Evolutionary conservation across 345 rosid genomes (phyloP).

Genomic region (Ceriops tagal): DNA sequence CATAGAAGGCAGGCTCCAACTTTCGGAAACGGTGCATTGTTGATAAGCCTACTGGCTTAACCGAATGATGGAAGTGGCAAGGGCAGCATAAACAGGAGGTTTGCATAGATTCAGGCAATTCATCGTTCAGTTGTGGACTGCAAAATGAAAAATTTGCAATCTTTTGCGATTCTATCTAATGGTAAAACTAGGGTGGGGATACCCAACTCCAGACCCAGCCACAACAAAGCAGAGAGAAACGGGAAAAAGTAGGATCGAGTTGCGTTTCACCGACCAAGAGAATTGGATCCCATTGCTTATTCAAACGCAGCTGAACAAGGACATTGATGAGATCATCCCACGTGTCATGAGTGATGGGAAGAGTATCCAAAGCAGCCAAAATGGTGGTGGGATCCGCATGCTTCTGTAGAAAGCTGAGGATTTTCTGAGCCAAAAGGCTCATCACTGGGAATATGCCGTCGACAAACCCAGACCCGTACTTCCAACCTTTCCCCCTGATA

Average conservation of each 20-base stretch:
- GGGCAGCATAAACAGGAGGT: background rate
- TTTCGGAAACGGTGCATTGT: too few species aligned
- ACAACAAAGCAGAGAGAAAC: background rate
- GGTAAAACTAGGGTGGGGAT: background rate
- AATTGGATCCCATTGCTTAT: slow-evolving; percentile 71
- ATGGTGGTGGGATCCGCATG: slow-evolving; percentile 45
- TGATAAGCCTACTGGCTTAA: too few species aligned
- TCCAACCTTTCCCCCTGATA: slow-evolving; percentile 89
- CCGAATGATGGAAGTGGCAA: background rate
- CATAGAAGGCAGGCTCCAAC: background rate
- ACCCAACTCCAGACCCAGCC: background rate
- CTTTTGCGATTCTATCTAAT: too few species aligned
- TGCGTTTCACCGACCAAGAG: slow-evolving; percentile 41
- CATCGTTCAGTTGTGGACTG: too few species aligned
- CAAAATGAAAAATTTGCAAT: too few species aligned
- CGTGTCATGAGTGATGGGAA: slow-evolving; percentile 60
- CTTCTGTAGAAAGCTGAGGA: slow-evolving; percentile 47
- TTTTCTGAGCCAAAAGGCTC: slow-evolving; percentile 71
- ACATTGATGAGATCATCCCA: slow-evolving; percentile 92
- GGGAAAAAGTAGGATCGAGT: background rate
- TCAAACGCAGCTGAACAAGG: slow-evolving; percentile 74
- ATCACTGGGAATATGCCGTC: slow-evolving; percentile 91
- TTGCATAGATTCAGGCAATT: background rate
- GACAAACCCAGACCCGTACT: slow-evolving; percentile 90
- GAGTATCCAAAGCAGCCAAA: slow-evolving; percentile 53